phyloP scores from a whole-genome alignment of 228 moss, liverwort and hornwort genomes.

The Sphagnum magellanicum region DNA sequence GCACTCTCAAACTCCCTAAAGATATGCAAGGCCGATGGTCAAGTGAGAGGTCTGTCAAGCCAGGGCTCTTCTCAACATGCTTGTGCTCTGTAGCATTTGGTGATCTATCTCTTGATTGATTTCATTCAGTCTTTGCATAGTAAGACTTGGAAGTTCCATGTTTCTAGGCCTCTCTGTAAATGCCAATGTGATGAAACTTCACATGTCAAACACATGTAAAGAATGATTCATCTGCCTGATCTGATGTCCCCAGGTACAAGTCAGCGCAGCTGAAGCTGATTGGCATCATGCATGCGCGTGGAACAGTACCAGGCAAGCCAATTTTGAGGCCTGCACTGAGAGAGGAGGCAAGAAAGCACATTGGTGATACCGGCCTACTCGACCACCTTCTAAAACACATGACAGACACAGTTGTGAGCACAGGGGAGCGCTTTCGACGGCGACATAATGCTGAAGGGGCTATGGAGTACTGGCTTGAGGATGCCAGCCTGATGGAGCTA shows the following conservation, averaged over 20 bases:
- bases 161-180: too few species aligned
- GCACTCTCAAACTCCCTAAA: conserved; percentile 63
- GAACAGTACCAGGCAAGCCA: conserved; percentile 47
- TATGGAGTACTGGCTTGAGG: conserved; percentile 94
- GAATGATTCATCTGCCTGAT: too few species aligned
- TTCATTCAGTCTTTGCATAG: too few species aligned
- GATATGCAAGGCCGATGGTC: conserved; percentile 93
- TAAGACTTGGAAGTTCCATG: too few species aligned
- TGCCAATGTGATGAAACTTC: background rate
- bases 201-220: background rate
- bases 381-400: conserved; percentile 86
- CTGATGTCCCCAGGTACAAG: conserved; percentile 30
- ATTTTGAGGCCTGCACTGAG: conserved; percentile 68
- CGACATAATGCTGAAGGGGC: conserved; percentile 79
- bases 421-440: conserved; percentile 76
- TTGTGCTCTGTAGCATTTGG: too few species aligned
- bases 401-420: conserved; percentile 76
- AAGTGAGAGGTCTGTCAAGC: conserved; percentile 48
- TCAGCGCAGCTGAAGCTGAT: conserved; percentile 54
- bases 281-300: conserved; percentile 49
- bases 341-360: conserved; percentile 84
- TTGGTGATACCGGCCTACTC: conserved; percentile 82
- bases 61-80: too few species aligned
- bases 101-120: too few species aligned
- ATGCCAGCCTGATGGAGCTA: conserved; percentile 72